Conservation (phyloP, 208 protist genomes). For the Trypanosoma cruzi region DNA sequence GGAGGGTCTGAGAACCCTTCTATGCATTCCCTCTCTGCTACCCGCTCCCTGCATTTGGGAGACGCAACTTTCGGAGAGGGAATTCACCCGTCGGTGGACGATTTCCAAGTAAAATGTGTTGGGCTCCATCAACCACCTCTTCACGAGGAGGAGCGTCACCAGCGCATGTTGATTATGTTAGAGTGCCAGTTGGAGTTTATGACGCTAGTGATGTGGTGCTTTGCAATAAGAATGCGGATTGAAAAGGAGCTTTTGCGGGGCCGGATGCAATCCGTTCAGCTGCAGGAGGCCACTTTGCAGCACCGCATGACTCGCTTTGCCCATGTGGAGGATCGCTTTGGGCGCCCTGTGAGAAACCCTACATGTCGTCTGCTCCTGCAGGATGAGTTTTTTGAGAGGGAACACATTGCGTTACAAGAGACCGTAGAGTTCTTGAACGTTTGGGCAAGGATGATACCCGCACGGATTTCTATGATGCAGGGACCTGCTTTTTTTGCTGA, state of each 20-base stretch:
- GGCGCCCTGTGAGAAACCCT: not conserved
- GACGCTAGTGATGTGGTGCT: slow-evolving; percentile 2
- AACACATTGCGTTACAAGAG: slow-evolving; percentile 15
- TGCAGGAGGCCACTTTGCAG: slow-evolving; percentile 13
- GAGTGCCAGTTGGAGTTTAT: slow-evolving; percentile 2
- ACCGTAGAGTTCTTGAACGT: not conserved
- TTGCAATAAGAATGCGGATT: not conserved
- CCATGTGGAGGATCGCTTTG: not conserved
- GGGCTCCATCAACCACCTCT: not conserved
- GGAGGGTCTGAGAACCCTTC: not conserved
- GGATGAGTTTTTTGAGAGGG: slow-evolving; percentile 16
- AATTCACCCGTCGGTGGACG: not conserved
- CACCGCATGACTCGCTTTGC: slow-evolving; percentile 11
- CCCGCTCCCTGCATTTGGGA: not conserved
- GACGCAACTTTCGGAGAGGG: not conserved
- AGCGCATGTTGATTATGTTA: not conserved
- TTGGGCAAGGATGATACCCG: not conserved
- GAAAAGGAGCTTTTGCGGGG: not conserved
- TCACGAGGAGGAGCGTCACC: slow-evolving; percentile 10
- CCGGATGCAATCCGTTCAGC: not conserved
- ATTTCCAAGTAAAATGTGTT: not conserved
- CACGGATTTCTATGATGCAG: not conserved
- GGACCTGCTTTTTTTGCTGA: not conserved
- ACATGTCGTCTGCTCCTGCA: not conserved
- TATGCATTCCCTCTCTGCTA: not conserved